Percentiles rank a stretch among this genome's conserved stretches.
Conservation (phyloP, 768 basidiomycete species). For the Tricholoma furcatifolium region DNA sequence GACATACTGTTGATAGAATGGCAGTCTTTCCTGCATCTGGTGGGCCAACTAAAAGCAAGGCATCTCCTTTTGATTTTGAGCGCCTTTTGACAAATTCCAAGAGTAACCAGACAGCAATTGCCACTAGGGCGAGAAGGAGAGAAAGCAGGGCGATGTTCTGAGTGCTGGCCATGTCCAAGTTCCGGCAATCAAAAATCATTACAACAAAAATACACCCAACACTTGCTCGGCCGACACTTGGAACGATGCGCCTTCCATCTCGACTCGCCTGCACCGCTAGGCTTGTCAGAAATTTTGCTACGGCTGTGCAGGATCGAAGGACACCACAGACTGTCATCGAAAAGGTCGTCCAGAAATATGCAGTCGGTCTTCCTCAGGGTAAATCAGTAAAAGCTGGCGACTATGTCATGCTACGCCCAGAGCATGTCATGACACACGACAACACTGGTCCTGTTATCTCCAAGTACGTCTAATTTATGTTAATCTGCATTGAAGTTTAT, state of each 20-base stretch:
- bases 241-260: slow-evolving; percentile 18
- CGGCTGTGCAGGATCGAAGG: slow-evolving; percentile 22
- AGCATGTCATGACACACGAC: slow-evolving; percentile 98
- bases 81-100: slow-evolving; percentile 42
- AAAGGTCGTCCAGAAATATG: slow-evolving; percentile 97
- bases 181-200: slow-evolving; percentile 1
- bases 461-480: slow-evolving; percentile 59
- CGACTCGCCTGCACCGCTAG: slow-evolving; percentile 13
- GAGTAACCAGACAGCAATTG: slow-evolving; percentile 26
- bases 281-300: slow-evolving; percentile 26
- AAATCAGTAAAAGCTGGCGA: slow-evolving; percentile 89
- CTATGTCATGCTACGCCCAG: slow-evolving; percentile 99
- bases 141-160: slow-evolving; percentile 9
- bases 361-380: slow-evolving; percentile 81
- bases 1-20: slow-evolving; percentile 65
- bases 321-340: slow-evolving; percentile 89
- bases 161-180: neutral
- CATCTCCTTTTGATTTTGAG: slow-evolving; percentile 48
- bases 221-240: neutral
- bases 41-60: slow-evolving; percentile 74
- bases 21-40: slow-evolving; percentile 82
- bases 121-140: slow-evolving; percentile 10
- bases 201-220: neutral
- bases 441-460: slow-evolving; percentile 98
- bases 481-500: neutral